Conservation (phyloP, 2,329 filamentous ascomycete genomes). For the Aspergillus pseudotamarii region DNA sequence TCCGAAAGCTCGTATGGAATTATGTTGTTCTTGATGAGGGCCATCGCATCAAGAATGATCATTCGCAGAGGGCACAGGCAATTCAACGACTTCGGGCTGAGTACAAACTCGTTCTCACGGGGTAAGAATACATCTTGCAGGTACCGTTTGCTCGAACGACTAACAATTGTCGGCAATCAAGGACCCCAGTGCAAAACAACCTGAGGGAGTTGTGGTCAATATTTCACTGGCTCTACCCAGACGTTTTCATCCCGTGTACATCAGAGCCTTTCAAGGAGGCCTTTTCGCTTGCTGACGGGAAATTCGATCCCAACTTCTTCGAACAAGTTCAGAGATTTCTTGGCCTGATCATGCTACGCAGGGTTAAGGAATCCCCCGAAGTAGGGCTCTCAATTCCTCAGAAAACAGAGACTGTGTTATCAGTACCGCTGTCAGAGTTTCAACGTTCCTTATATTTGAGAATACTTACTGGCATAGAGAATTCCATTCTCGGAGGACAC, state of each 20-base stretch:
- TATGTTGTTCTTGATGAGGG: conserved; percentile 59
- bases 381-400: conserved; percentile 58
- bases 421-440: conserved; percentile 60
- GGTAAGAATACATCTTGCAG: conserved; percentile 21
- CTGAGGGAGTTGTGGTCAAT: conserved; percentile 61
- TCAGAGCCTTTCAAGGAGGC: conserved; percentile 56
- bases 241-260: conserved; percentile 59
- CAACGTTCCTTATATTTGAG: conserved; percentile 62
- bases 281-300: conserved; percentile 59
- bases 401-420: conserved; percentile 61
- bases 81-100: conserved; percentile 46
- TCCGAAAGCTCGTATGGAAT: conserved; percentile 55
- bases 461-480: conserved; percentile 58
- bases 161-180: conserved; percentile 4
- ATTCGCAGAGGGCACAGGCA: conserved; percentile 46
- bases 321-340: conserved; percentile 56
- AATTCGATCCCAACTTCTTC: conserved; percentile 56
- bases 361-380: conserved; percentile 59
- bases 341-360: conserved; percentile 61
- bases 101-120: conserved; percentile 55
- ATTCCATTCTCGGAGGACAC: conserved; percentile 45
- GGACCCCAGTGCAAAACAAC: conserved; percentile 62
- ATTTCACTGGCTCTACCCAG: conserved; percentile 60
- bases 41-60: conserved; percentile 56
- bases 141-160: neutral